Evolutionary conservation across 352 stramenopile species (phyloP), one percentile per base, ranked within the genome.

Genomic region (Globisporangium mamillatum): DNA sequence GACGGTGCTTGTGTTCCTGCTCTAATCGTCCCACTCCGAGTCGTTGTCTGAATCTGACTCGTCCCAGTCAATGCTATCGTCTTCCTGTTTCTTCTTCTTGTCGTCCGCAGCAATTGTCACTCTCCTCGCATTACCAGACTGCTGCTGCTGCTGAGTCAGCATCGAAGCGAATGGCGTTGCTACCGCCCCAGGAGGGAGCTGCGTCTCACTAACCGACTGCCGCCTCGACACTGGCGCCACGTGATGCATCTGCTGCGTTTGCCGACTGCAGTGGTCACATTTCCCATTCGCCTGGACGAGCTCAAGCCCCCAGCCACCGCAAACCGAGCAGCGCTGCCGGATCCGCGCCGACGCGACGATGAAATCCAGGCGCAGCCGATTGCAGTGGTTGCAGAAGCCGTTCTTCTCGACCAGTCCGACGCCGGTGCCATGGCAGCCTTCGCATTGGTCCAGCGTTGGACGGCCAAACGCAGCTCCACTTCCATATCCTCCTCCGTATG

Each of bases 321-420:
- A 92, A 12, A 74, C 67, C 0, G 79, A 72, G 63, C 84, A 92
- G 0, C 79, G 73, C 56, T 75, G 75, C 14, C 76, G 79, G 64
- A 92, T 85, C 29, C 86, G 78, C 32, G 79, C 77, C 18, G 84
- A 87, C 41, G 83, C 81, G 20, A 92, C 78, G 71, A 92, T 90
- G 59, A 92, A 90, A 16, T 82, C 84, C 52, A 90, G 80, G 1
- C 76, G 75, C 52, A 92, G 69, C 3, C 84, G 81, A 53, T 92
- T 90, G 69, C 84, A 92, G 66, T 92, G 81, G 14, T 76, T 76
- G 44, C 84, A 92, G 9, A 85, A 71, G 7, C 81, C 84, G 54
- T 92, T 92, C 74, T 89, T 89, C 71, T 92, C 80, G 4, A 86
- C 80, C 25, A 92, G 53, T 3, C 74, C 80, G 18, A 92, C 81